Evolutionary conservation across 2,329 filamentous ascomycete genomes (phyloP).

Genomic region (Trichoderma guizhouense): DNA sequence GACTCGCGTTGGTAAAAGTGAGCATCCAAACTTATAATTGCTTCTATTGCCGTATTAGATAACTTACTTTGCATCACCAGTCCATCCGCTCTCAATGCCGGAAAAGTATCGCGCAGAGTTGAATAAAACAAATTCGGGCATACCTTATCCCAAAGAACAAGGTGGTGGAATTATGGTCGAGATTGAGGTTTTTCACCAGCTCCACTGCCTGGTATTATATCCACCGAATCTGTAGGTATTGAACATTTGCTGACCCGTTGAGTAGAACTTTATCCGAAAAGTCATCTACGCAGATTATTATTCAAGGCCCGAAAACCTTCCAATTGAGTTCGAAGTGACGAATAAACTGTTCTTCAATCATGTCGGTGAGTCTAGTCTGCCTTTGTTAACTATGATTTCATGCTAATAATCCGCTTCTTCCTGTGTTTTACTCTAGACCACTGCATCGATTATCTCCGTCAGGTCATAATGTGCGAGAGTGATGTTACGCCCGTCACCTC

Average conservation of each 20-base stretch:
- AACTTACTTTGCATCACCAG: background rate
- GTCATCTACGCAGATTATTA: background rate
- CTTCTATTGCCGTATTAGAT: background rate
- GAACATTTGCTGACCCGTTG: background rate
- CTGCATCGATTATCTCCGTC: background rate
- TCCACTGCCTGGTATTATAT: background rate
- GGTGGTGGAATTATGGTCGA: background rate
- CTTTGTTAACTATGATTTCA: rapidly evolving
- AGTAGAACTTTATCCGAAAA: background rate
- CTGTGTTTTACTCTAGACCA: background rate
- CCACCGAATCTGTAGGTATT: too few relatives aligned
- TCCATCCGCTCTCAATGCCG: background rate
- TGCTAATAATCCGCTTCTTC: background rate
- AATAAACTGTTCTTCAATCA: background rate
- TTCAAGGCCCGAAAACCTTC: background rate
- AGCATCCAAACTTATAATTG: background rate
- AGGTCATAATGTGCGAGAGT: background rate
- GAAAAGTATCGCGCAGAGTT: background rate
- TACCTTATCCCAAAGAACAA: background rate
- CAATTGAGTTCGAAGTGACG: background rate
- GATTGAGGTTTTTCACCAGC: background rate
- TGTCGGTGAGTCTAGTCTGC: background rate
- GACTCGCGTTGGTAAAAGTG: background rate
- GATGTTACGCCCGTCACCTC: background rate
- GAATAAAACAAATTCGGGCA: background rate